These are phyloP conservation scores for Xylaria acuta DNA, from an alignment of 495 filamentous ascomycete species.

Conservation along the genomic window DNA sequence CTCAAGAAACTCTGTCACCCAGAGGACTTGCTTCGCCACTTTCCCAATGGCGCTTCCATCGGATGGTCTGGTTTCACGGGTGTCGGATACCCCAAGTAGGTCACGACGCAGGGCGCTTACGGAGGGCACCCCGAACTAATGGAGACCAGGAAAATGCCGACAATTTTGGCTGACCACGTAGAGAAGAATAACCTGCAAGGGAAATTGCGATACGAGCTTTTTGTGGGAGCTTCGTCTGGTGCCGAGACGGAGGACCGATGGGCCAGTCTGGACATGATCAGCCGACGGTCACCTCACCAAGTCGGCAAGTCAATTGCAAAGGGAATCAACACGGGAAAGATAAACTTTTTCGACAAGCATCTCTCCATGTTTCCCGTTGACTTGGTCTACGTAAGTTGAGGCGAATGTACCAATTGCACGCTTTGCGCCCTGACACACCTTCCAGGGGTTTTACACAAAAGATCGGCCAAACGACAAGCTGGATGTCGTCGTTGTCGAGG, in stretches of 20 bases:
- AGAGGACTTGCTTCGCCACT: constrained; percentile 79
- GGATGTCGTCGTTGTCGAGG: constrained; percentile 87
- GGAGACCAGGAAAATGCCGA: constrained; percentile 74
- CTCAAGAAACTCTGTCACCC: constrained; percentile 79
- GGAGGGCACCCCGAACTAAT: constrained; percentile 19
- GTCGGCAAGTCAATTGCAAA: constrained; percentile 91
- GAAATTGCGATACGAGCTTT: constrained; percentile 81
- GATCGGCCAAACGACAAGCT: constrained; percentile 74
- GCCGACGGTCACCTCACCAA: constrained; percentile 83
- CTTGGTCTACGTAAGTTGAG: constrained; percentile 71
- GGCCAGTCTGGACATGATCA: constrained; percentile 87
- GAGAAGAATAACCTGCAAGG: constrained; percentile 88
- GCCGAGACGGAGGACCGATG: constrained; percentile 93
- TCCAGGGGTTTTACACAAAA: constrained; percentile 78
- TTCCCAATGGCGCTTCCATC: constrained; percentile 83
- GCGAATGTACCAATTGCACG: background rate
- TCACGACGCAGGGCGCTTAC: constrained; percentile 26
- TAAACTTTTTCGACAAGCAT: constrained; percentile 94
- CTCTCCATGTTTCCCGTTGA: constrained; percentile 92
- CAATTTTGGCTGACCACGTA: constrained; percentile 85
- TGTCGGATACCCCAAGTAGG: constrained; percentile 88
- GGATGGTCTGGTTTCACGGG: constrained; percentile 94
- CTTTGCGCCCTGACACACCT: background rate
- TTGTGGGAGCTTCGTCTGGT: constrained; percentile 87
- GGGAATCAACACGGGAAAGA: constrained; percentile 87